Evolutionary conservation across 1,284 basidiomycete genomes (phyloP).

Genomic region (Melampsora americana): DNA sequence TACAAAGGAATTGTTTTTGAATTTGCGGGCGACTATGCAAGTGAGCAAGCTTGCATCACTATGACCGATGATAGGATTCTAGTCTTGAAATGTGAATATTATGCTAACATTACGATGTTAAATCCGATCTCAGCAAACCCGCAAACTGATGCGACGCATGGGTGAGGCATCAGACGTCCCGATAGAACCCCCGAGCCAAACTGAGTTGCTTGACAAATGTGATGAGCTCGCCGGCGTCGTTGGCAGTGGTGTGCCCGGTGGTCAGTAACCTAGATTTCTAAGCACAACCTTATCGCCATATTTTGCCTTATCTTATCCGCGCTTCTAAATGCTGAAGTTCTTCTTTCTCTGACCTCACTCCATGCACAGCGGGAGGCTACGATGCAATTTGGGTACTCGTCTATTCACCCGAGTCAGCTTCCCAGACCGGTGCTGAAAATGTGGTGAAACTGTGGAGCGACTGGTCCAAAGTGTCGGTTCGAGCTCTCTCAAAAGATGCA

Average conservation of each 20-base stretch:
- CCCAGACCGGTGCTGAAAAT: not conserved
- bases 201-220: slow-evolving; percentile 76
- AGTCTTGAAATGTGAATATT: no score
- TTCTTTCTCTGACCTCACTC: not conserved
- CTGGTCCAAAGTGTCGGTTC: slow-evolving; percentile 20
- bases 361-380: slow-evolving; percentile 70
- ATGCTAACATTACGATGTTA: no score
- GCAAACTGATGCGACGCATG: slow-evolving; percentile 80
- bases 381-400: slow-evolving; percentile 93
- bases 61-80: no score
- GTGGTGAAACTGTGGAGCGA: slow-evolving; percentile 14
- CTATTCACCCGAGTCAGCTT: slow-evolving; percentile 60
- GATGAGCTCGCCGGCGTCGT: slow-evolving; percentile 75
- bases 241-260: slow-evolving; percentile 93
- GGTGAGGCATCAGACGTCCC: slow-evolving; percentile 74
- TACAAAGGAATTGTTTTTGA: not conserved
- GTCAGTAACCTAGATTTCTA: slow-evolving; percentile 8
- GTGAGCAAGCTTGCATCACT: not conserved
- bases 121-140: slow-evolving; percentile 62
- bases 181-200: slow-evolving; percentile 89
- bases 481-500: slow-evolving; percentile 20
- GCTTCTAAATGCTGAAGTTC: not conserved
- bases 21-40: not conserved
- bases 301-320: slow-evolving; percentile 2
- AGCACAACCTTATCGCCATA: not conserved